Evolutionary conservation across 2,329 filamentous ascomycete species (phyloP).

Genomic region (Clarireedia homoeocarpa): DNA sequence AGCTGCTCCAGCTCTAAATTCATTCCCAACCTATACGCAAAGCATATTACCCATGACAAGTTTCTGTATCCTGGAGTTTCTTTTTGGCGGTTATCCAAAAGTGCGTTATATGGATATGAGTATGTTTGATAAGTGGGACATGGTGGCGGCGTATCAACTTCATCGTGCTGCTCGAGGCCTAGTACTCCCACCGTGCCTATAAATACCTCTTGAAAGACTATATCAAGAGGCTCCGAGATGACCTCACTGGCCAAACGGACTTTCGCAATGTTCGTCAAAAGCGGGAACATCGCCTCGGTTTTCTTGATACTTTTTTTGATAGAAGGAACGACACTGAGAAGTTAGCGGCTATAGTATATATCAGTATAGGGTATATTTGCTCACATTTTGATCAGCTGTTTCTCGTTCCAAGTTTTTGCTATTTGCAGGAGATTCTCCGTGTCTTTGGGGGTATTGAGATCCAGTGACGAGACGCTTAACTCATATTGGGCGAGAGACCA

Average conservation of each 20-base stretch:
- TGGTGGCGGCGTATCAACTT: neutral
- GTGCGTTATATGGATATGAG: neutral
- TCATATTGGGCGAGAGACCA: neutral
- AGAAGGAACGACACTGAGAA: neutral
- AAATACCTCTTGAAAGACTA: neutral
- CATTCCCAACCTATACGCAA: neutral
- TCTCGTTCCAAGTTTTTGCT: neutral
- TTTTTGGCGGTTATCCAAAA: neutral
- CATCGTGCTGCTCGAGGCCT: neutral
- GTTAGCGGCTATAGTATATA: neutral
- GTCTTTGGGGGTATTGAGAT: neutral
- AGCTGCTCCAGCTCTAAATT: neutral
- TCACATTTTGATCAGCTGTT: neutral
- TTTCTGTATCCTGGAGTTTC: neutral
- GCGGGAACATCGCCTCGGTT: neutral
- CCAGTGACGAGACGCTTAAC: neutral
- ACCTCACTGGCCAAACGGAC: neutral
- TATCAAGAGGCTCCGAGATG: neutral
- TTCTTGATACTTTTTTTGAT: neutral
- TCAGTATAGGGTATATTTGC: no score
- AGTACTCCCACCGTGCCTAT: neutral
- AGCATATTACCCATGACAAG: neutral
- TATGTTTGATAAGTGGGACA: neutral
- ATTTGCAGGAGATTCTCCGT: neutral
- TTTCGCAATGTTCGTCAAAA: neutral